Base-by-base conservation (phyloP, 495 filamentous ascomycete species). In the Pseudevernia furfuracea region DNA sequence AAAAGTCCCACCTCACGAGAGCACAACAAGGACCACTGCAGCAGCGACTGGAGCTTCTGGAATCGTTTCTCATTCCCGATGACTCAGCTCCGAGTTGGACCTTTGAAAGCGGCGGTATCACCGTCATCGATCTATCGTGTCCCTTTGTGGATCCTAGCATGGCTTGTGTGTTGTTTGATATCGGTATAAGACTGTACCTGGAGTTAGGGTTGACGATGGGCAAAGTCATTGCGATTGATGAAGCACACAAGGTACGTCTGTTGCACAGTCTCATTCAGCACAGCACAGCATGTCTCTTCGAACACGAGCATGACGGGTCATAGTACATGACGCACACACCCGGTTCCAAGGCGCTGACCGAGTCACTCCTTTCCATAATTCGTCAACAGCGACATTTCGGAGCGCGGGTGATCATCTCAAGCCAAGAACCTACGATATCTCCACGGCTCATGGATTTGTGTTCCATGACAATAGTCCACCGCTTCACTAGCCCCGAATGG, bases 391-490 rank as follows among this genome's bases (percentile, higher is more conserved):
- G 89, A 15, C 89, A 92, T 69, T 72, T 85, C 1, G 88, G 77
- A 7, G 76, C 81, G 0, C 79, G 88, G 1, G 75, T 91, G 17
- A 61, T 92, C 41, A 85, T 92, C 41, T 83, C 89, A 0, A 92
- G 89, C 0, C 88, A 94, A 69, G 89, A 92, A 65, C 89, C 89
- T 0, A 91, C 88, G 0, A 83, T 92, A 44, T 87, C 86, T 0
- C 82, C 83, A 0, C 73, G 75, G 37, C 79, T 92, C 3, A 76
- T 92, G 0, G 86, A 87, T 65, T 78, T 92, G 11, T 90, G 84
- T 72, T 86, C 81, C 17, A 75, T 86, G 19, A 89, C 86, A 0
- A n/a, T n/a, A n/a, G n/a, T n/a, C n/a, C 12, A 44, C 41, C 41
- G 15, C 19, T 44, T 44, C 41, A 44, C 41, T 10, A 44, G 46